Conservation (phyloP, 2,329 filamentous ascomycete species). For the Alternaria rosae region DNA sequence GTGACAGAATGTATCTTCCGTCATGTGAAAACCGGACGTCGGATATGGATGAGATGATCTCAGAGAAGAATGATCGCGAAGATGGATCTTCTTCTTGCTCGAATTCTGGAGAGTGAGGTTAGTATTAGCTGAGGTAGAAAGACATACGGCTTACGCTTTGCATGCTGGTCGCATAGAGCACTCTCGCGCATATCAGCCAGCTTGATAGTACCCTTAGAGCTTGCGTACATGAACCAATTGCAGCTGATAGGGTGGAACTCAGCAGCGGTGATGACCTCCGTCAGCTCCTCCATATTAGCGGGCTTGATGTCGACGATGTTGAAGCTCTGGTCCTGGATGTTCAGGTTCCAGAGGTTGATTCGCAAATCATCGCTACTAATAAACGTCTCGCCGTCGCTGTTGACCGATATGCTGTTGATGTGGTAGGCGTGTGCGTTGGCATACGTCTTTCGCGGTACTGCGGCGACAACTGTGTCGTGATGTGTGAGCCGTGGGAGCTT, state of each 20-base stretch:
- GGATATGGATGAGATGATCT: constrained; percentile 99
- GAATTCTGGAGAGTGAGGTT: constrained; percentile 70
- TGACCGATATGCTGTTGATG: constrained; percentile 99
- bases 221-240: constrained; percentile 99
- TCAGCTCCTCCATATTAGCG: constrained; percentile 99
- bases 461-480: constrained; percentile 97
- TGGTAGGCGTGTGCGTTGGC: constrained; percentile 99
- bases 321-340: constrained; percentile 99
- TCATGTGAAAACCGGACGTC: constrained; percentile 98
- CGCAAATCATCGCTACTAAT: constrained; percentile 98
- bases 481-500: constrained; percentile 96
- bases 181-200: constrained; percentile 98
- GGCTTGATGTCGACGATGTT: constrained; percentile 99
- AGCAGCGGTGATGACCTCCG: constrained; percentile 96
- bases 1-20: constrained; percentile 94
- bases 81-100: constrained; percentile 98
- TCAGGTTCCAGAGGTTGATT: constrained; percentile 98
- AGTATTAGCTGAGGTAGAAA: neutral
- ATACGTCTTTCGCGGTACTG: constrained; percentile 93
- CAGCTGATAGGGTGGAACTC: constrained; percentile 97
- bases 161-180: constrained; percentile 92
- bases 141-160: constrained; percentile 78
- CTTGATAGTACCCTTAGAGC: constrained; percentile 98
- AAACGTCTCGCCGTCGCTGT: constrained; percentile 98
- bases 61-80: constrained; percentile 97